Base-by-base conservation (phyloP, 331 rosid species). In the Rosa hybrid region DNA sequence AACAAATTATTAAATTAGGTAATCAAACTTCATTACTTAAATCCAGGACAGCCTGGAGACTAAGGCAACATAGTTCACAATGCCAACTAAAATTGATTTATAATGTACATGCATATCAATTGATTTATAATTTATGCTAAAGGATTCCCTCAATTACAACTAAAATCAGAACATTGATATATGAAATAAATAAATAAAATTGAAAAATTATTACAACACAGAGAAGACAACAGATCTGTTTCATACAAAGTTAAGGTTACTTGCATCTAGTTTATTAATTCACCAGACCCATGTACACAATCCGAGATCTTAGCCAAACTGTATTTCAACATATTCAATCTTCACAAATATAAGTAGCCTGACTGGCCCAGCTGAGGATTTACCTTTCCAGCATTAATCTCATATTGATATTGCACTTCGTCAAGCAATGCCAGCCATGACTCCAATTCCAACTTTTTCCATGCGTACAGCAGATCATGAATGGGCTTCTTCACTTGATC, bases 351-450 rank as follows among this genome's bases (percentile, higher is more conserved):
- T 57, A 68, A 34, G 45, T 68, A 70, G 50, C 54, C 4, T 17
- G 48, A 0, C 34, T 30, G 34, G 34, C 34, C 34, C 34, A 30
- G 34, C 8, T 2, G n/a, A 38, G 3, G 57, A 81, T 82, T 87
- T 82, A 92, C 98, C 89, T 93, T 91, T 39, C 81, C 91, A 39
- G 96, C 97, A 77, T 95, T 93, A 48, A 78, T 80, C 80, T 95
- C 96, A 75, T 64, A 93, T 70, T 83, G 94, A 65, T 89, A 89
- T 77, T 86, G 88, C 86, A 93, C 99, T 83, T 85, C 93, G 71
- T 93, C 92, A 81, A 95, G 96, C 88, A 95, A 86, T 44, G 89
- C 83, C 17, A 94, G 91, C 99, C 99, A 95, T 8, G 96, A 90
- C 69, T 81, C 90, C 25, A 90, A 74, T 86, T 95, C 97, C 75